Evolutionary conservation across 2,329 filamentous ascomycete genomes (phyloP), one percentile per base, ranked within the genome.

Genomic region (Mycocentrospora acerina): DNA sequence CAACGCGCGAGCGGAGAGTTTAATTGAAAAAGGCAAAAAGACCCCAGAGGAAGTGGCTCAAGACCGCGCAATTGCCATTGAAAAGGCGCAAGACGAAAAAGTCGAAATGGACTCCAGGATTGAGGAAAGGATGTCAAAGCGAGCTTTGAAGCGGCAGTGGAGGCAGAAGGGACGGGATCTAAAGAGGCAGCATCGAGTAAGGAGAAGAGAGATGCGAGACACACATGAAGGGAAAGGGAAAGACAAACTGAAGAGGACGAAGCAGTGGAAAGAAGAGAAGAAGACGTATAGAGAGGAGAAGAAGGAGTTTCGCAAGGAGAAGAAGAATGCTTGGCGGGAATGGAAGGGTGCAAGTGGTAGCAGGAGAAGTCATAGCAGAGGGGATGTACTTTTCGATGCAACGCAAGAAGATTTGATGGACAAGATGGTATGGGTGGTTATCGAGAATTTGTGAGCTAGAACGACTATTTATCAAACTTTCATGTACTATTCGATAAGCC

Each of bases 361-460:
- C 11, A 32, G 35, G 13, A 34, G 27, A 26, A 29, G 37, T 16
- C n/a, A 28, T 32, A 28, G 32, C 16, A 37, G 39, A 35, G 29
- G 35, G 19, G 16, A 38, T 43, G 35, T 27, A 29, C 16, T 25
- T 28, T 5, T 35, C 19, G 19, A 36, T 22, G 35, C 11, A 22
- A 26, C 27, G 16, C 25, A 24, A 31, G 31, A 33, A 29, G 35
- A 16, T 34, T 35, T 32, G 31, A 42, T 32, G 33, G 44, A 42
- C 28, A 41, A 25, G 19, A 40, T 50, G 40, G 45, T 56, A 24
- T 57, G 54, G 55, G 30, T 57, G 37, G 48, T 59, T 29, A 40
- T 57, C 24, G 48, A 54, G 44, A 51, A 57, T 48, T 33, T 57
- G 32, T 45, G 27, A 7, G 5, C 7, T 28, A 6, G 26, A 28